Conservation (phyloP, 1,284 basidiomycete species). For the Leccinum solheimii region DNA sequence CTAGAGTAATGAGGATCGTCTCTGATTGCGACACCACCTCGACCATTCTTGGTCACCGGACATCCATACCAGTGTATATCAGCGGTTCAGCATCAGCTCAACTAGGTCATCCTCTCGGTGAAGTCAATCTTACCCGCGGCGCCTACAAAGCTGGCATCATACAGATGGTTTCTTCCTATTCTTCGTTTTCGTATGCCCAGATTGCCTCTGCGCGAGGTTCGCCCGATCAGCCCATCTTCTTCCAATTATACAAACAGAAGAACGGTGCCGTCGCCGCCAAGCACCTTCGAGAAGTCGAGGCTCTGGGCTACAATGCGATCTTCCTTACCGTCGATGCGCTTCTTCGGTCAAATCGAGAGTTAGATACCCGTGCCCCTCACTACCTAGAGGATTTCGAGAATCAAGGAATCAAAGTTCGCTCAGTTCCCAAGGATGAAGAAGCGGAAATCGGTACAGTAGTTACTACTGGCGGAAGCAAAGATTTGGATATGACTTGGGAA, state of each 20-base stretch:
- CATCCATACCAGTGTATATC: conserved; percentile 85
- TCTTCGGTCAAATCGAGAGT: conserved; percentile 83
- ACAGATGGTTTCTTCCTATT: conserved; percentile 88
- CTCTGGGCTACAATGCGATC: conserved; percentile 79
- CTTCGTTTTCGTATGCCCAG: conserved; percentile 74
- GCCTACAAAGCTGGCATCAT: conserved; percentile 73
- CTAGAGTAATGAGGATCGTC: conserved; percentile 76
- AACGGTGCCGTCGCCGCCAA: conserved; percentile 69
- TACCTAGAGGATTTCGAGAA: conserved; percentile 60
- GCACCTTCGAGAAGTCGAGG: conserved; percentile 71
- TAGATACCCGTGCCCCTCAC: conserved; percentile 70
- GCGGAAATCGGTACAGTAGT: conserved; percentile 48
- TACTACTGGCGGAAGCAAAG: conserved; percentile 66
- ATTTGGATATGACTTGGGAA: conserved; percentile 73
- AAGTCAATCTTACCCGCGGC: conserved; percentile 81
- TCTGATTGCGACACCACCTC: conserved; percentile 73
- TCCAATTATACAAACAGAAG: conserved; percentile 85
- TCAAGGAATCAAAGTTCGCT: conserved; percentile 29
- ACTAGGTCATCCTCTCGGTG: conserved; percentile 84
- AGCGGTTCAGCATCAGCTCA: conserved; percentile 87
- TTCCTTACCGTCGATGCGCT: conserved; percentile 92
- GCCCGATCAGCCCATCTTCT: conserved; percentile 74
- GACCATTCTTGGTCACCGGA: conserved; percentile 71
- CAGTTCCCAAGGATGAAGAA: conserved; percentile 31
- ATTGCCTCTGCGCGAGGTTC: conserved; percentile 61